phyloP scores from a whole-genome alignment of 2,329 filamentous ascomycete species.

The Xylariaceae sp. region DNA sequence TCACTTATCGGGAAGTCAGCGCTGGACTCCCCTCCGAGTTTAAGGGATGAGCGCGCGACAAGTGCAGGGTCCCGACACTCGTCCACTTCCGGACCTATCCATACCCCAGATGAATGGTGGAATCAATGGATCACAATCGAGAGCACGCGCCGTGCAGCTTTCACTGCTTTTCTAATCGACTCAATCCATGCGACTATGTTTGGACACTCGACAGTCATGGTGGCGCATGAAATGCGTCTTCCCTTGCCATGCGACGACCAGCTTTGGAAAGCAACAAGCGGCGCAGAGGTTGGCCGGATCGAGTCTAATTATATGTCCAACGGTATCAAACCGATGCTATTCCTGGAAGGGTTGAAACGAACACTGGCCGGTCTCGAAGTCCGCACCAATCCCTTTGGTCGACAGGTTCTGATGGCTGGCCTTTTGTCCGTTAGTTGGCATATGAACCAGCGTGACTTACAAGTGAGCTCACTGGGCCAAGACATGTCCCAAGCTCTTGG shows the following conservation, averaged over 20 bases:
- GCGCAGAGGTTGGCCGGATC: constrained; percentile 78
- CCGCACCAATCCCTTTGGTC: constrained; percentile 87
- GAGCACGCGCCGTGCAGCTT: constrained; percentile 82
- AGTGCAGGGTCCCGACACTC: constrained; percentile 55
- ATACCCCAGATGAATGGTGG: constrained; percentile 88
- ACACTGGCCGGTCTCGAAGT: constrained; percentile 84
- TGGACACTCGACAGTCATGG: constrained; percentile 94
- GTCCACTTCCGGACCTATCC: constrained; percentile 56
- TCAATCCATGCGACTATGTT: constrained; percentile 98
- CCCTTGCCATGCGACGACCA: constrained; percentile 89
- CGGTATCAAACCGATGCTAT: constrained; percentile 79
- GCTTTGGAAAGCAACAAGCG: constrained; percentile 86
- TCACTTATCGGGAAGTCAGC: constrained; percentile 84
- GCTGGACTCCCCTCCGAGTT: constrained; percentile 76
- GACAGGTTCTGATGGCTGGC: constrained; percentile 90
- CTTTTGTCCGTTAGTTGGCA: constrained; percentile 93
- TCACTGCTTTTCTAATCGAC: constrained; percentile 91
- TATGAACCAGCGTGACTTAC: constrained; percentile 92
- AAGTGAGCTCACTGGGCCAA: constrained; percentile 76
- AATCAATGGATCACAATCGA: constrained; percentile 94
- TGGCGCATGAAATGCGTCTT: constrained; percentile 89
- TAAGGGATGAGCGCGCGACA: constrained; percentile 53
- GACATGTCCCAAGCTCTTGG: constrained; percentile 75
- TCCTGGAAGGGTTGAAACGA: constrained; percentile 85
- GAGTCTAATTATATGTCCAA: constrained; percentile 77